Evolutionary conservation across 148 eudicot species (phyloP), one percentile per base, ranked within the genome.

Genomic region (Camellia sinensis): DNA sequence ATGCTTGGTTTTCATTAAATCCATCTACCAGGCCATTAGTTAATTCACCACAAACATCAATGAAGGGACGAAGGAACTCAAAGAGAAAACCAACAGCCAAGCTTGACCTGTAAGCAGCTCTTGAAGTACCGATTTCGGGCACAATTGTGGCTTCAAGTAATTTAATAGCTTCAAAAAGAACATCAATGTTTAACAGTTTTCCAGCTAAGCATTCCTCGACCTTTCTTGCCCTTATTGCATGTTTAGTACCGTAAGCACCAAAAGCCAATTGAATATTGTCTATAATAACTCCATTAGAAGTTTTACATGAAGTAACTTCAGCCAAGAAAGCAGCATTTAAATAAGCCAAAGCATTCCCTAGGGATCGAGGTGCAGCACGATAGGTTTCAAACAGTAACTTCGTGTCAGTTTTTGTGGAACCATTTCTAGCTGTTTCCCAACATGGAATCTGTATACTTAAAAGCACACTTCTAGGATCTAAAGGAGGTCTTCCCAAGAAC

Each of bases 321-420:
- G 95, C 95, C 76, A 91, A 74, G 84, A 96, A 93, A 37, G 98
- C 95, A 82, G 99, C 97, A 82, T 96, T 91, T 59, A 96, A 70
- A 79, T 90, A 93, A 6, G 98, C 73, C 77, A 96, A 85, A 54
- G 98, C 91, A 82, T 91, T 96, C 61, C 99, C 99, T n/a, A 91
- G 78, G 48, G 98, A 97, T 59, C 99, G 92, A 66, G 95, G 92
- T 56, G 99, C 80, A 74, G 99, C 97, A 78, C 99, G 89, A 76
- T 91, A 96, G 67, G 95, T 87, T 79, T 93, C 89, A 85, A 92
- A 96, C 66, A 89, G 41, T 77, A 92, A 78, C 76, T 84, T 87
- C 53, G 86, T 77, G 63, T 72, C 63, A 21, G 81, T 82, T 79
- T 81, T 78, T 29, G 74, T 61, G 37, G 74, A 79, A 56, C 74